Percentiles rank a stretch among this genome's conserved stretches.
Conservation (phyloP, 164 flowering plant species). For the Aristolochia californica region DNA sequence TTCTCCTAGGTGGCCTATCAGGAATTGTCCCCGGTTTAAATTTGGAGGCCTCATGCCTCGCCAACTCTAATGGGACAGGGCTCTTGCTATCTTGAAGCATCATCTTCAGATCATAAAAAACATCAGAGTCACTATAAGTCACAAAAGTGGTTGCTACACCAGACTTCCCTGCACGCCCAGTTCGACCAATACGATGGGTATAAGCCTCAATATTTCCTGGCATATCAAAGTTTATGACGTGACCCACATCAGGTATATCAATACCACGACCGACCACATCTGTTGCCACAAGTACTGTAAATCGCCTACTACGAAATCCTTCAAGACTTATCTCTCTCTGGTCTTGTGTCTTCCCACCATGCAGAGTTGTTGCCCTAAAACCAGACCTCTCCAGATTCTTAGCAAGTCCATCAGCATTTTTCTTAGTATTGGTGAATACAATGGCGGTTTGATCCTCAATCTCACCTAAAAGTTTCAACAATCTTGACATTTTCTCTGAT, state of each 20-base stretch:
- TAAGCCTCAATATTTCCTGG: constrained; percentile 75
- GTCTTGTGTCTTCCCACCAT: constrained; percentile 92
- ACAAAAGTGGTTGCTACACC: constrained; percentile 87
- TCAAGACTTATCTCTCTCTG: constrained; percentile 88
- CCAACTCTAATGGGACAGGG: constrained; percentile 83
- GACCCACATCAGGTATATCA: constrained; percentile 89
- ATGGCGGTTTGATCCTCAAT: constrained; percentile 85
- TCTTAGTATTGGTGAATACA: constrained; percentile 81
- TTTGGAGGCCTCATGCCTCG: constrained; percentile 83
- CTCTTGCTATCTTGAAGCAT: constrained; percentile 83
- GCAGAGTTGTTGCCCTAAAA: constrained; percentile 71
- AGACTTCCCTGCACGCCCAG: constrained; percentile 94
- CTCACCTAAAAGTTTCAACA: constrained; percentile 59
- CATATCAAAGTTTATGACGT: constrained; percentile 84
- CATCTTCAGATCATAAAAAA: constrained; percentile 88
- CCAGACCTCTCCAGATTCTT: constrained; percentile 65
- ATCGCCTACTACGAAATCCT: constrained; percentile 79
- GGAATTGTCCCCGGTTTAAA: constrained; percentile 83
- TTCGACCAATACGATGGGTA: constrained; percentile 87
- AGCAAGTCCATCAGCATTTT: constrained; percentile 55
- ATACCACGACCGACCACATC: constrained; percentile 97
- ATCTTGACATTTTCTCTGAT: constrained; percentile 51
- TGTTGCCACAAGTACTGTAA: constrained; percentile 85
- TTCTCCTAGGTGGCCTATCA: constrained; percentile 80
- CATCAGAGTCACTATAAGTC: constrained; percentile 74